These are phyloP conservation scores for Aspergillus puulaauensis DNA, from an alignment of 2,329 filamentous ascomycete genomes.

Conservation along the genomic window DNA sequence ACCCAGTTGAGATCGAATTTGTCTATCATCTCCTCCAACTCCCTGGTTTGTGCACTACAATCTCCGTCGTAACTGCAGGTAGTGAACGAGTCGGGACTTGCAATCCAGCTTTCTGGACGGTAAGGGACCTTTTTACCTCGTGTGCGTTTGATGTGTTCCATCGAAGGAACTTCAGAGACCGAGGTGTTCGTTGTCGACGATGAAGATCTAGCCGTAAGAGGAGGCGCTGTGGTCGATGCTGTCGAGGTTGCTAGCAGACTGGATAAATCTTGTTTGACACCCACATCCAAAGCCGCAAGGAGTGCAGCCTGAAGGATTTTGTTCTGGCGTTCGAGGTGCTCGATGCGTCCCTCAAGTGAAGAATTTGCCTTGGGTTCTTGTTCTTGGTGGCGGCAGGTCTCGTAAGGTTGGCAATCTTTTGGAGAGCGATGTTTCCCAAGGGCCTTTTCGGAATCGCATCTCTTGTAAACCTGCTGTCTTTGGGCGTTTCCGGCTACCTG, in stretches of 20 bases:
- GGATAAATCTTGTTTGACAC: constrained; percentile 31
- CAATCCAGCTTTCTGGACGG: constrained; percentile 31
- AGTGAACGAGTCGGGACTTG: constrained; percentile 28
- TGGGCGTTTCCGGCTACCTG: constrained; percentile 14
- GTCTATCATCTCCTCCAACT: constrained; percentile 33
- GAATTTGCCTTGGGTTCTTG: constrained; percentile 17
- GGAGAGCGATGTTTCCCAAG: constrained; percentile 26
- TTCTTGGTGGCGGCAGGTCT: constrained; percentile 20
- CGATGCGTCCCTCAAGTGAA: constrained; percentile 39
- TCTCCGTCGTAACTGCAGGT: constrained; percentile 26
- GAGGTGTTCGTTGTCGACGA: constrained; percentile 21
- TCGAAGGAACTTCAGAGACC: constrained; percentile 7
- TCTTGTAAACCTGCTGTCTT: constrained; percentile 25
- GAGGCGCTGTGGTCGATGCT: constrained; percentile 16
- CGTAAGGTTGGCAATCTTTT: constrained; percentile 20
- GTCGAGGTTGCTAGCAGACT: constrained; percentile 23
- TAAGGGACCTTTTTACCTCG: constrained; percentile 8
- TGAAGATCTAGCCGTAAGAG: constrained; percentile 17
- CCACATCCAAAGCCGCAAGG: constrained; percentile 39
- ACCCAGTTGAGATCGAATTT: constrained; percentile 34
- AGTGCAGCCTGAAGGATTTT: constrained; percentile 44
- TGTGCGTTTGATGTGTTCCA: neutral
- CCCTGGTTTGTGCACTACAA: constrained; percentile 24
- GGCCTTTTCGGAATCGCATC: constrained; percentile 19
- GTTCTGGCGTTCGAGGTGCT: constrained; percentile 43